Conservation (phyloP, 2,329 filamentous ascomycete genomes). For the Chlorencoelia australis region DNA sequence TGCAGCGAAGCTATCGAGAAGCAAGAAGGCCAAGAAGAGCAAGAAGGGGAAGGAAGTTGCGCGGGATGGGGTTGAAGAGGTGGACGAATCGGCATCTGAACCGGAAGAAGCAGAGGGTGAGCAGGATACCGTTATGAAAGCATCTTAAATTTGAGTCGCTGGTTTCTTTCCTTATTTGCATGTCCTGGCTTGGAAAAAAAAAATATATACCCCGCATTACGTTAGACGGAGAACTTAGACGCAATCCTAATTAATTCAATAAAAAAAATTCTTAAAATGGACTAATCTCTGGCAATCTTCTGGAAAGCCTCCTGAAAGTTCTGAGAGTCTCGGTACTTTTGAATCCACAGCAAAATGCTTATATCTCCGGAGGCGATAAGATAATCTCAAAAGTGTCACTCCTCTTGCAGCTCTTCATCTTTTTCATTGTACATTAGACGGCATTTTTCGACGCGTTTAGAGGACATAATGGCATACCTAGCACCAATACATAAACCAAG, state of each 20-base stretch:
- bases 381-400: no score
- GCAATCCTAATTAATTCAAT: no score
- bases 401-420: no score
- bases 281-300: no score
- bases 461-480: conserved; percentile 70
- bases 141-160: conserved; percentile 4
- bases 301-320: no score
- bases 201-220: conserved; percentile 23
- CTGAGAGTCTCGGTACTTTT: no score
- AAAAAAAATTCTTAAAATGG: no score
- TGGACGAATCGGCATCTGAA: conserved; percentile 9
- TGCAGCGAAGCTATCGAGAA: conserved; percentile 22
- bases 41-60: conserved; percentile 13
- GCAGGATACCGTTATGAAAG: conserved; percentile 1
- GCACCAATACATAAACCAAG: conserved; percentile 88
- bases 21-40: conserved; percentile 14
- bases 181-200: conserved; percentile 16
- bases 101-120: conserved; percentile 9
- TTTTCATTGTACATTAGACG: no score
- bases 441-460: neutral
- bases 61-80: conserved; percentile 3
- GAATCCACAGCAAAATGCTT: no score
- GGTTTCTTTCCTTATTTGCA: conserved; percentile 11
- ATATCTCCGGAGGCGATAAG: no score
- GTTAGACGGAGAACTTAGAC: no score